Evolutionary conservation across 805 yeast species (phyloP), one percentile per base, ranked within the genome.

Genomic region (Kurtzmaniella fragi): DNA sequence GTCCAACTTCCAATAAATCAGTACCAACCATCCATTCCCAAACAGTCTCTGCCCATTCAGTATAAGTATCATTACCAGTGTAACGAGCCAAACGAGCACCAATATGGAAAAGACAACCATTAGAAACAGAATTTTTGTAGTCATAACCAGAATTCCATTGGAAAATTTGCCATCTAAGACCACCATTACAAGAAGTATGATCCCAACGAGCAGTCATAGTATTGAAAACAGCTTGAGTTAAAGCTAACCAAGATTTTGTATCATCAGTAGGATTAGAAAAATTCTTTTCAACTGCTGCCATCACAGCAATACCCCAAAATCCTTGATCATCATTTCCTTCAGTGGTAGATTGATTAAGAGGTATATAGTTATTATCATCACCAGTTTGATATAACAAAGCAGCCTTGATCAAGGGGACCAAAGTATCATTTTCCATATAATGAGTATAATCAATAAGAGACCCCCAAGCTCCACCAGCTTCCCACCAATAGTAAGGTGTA

Each of bases 321-420:
- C 86, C 96, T 67, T 91, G 98, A 69, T 91, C 98, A 71, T 91
- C 99, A 57, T 91, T 91, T 54, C 98, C 99, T 64, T 91, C 97
- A 2, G 95, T 85, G 28, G 89, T 80, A 9, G 90, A 78, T 62
- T 90, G 96, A 60, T 88, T 87, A 44, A 79, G 66, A 4, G 97
- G 96, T 61, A 91, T 80, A 61, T 80, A 93, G 62, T 91, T 82
- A 65, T 78, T 67, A 56, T 80, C 71, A 9, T 75, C 76, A 43
- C 54, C 78, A 8, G 78, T 77, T 62, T 91, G 98, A 53, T 77
- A 80, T 37, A 76, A 54, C 50, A 91, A 58, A 2, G 95, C 84
- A 28, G 72, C 66, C 50, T 75, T 71, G 39, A 87, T 72, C 28
- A 73, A 41, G 10, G 71, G 69, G 32, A 74, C 82, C 50, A 78